Conservation (phyloP, 208 protist genomes). For the Wallacemonas sp. region DNA sequence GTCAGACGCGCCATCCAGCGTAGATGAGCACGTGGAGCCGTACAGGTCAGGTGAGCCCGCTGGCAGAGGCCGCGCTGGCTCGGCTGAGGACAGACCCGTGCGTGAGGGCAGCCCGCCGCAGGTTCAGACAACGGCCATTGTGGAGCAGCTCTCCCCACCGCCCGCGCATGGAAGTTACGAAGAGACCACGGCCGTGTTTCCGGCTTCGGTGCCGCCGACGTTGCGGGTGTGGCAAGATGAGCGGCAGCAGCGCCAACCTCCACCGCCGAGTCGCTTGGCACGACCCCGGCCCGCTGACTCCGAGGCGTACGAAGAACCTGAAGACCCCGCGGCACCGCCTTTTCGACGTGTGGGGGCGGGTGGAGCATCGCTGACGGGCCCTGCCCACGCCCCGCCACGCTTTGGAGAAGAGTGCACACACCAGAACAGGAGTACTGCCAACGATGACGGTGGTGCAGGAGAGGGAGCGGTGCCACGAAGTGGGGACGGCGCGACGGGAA, state of each 20-base stretch:
- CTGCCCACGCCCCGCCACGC: not conserved
- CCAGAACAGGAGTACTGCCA: not conserved
- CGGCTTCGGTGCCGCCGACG: slow-evolving; percentile 3
- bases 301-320: not conserved
- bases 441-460: not conserved
- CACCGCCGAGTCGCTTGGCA: not conserved
- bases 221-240: slow-evolving; percentile 1
- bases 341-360: not conserved
- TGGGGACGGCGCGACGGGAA: not conserved
- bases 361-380: too few relatives aligned
- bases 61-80: not conserved
- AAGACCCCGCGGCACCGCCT: not conserved
- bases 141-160: not conserved
- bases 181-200: not conserved
- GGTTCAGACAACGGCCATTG: slow-evolving; percentile 29
- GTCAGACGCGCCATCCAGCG: not conserved
- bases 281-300: not conserved
- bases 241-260: slow-evolving; percentile 2
- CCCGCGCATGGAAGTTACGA: too few relatives aligned
- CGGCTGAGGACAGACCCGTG: not conserved
- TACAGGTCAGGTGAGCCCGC: not conserved
- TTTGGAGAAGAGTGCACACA: not conserved
- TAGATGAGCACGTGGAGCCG: not conserved
- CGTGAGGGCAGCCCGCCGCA: slow-evolving; percentile 25
- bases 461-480: too few relatives aligned